These are phyloP conservation scores for Fusarium torulosum DNA, from an alignment of 2,329 filamentous ascomycete genomes.

Conservation along the genomic window DNA sequence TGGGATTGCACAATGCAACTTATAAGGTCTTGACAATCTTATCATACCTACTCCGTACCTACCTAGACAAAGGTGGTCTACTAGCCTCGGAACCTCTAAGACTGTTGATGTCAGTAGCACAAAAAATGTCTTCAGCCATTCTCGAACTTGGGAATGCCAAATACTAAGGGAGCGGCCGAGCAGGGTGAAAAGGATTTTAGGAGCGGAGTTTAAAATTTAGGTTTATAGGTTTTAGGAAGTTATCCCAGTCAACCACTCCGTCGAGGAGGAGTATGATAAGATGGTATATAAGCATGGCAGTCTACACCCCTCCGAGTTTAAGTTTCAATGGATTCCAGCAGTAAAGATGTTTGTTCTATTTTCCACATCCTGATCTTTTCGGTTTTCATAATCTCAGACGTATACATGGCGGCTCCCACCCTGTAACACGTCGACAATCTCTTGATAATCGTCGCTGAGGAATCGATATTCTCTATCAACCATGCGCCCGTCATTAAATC, in stretches of 20 bases:
- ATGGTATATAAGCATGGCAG: neutral
- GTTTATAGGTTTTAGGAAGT: neutral
- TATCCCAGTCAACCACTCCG: neutral
- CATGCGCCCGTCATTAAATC: constrained; percentile 51
- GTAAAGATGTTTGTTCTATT: constrained; percentile 17
- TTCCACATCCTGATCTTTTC: constrained; percentile 1
- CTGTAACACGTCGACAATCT: constrained; percentile 31
- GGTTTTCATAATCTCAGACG: neutral
- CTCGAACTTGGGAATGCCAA: neutral
- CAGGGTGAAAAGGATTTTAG: neutral
- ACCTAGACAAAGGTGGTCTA: neutral
- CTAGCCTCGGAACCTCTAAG: no score
- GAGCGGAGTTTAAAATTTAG: neutral
- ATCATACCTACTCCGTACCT: neutral
- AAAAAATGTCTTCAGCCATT: neutral
- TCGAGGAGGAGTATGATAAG: neutral
- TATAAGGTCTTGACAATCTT: no score
- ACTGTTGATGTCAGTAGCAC: neutral
- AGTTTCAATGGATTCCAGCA: neutral
- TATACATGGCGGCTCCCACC: neutral
- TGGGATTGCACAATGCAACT: no score
- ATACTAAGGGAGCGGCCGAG: neutral
- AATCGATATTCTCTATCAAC: constrained; percentile 44
- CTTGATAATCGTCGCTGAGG: constrained; percentile 40
- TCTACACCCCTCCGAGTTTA: neutral